Conservation (phyloP, 148 eudicot genomes). For the Chenopodium suecicum region DNA sequence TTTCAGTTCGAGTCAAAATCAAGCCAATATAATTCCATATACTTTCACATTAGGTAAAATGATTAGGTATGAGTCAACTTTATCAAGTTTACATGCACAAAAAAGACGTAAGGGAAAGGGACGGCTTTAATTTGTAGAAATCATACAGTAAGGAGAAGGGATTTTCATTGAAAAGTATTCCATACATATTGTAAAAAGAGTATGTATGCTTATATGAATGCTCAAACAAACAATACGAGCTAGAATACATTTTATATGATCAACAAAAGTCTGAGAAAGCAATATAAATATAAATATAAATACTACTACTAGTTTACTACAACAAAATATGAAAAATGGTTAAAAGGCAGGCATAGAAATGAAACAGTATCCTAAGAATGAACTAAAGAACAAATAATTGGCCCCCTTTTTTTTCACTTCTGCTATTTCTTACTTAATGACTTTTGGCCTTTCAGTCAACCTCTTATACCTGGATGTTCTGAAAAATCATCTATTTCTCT, state of each 20-base stretch:
- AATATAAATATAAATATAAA: not conserved
- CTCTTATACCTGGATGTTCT: constrained; percentile 20
- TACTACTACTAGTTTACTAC: constrained; percentile 5
- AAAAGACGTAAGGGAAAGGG: not conserved
- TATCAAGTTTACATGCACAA: not conserved
- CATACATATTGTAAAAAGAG: not conserved
- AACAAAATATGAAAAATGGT: constrained; percentile 16
- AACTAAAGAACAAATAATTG: constrained; percentile 29
- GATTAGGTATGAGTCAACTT: not conserved
- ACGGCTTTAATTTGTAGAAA: not conserved
- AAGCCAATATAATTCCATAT: not conserved
- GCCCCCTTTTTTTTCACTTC: constrained; percentile 8
- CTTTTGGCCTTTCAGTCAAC: constrained; percentile 33
- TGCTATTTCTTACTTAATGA: constrained; percentile 18
- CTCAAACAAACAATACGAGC: not conserved
- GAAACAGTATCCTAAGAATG: constrained; percentile 26
- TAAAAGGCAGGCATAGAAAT: constrained; percentile 15
- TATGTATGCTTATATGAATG: not conserved
- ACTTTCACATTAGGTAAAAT: no score
- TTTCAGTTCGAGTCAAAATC: not conserved
- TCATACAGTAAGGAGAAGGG: not conserved
- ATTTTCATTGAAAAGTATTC: not conserved
- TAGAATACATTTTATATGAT: constrained; percentile 4
- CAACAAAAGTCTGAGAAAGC: not conserved
- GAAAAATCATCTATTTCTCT: not conserved